Evolutionary conservation across 441 rosid genomes (phyloP).

Genomic region (Erodium texanum): DNA sequence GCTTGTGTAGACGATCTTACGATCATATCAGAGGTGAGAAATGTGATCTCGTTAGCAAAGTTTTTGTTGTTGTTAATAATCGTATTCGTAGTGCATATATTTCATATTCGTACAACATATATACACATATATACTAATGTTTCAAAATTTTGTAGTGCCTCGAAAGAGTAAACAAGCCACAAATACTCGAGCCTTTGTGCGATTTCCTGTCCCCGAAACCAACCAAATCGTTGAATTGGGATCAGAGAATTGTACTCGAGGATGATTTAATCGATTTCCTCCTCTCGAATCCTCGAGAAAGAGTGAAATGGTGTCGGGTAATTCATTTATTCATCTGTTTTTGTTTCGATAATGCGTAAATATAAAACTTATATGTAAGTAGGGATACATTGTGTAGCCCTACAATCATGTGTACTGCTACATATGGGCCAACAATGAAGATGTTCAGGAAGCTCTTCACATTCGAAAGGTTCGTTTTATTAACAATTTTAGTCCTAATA

Average conservation of each 20-base stretch:
- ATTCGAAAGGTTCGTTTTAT: conserved; percentile 25
- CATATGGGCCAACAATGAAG: conserved; percentile 26
- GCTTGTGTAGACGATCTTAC: conserved; percentile 19
- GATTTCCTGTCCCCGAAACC: conserved; percentile 4
- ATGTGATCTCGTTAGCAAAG: too few relatives aligned
- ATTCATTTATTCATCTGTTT: neutral
- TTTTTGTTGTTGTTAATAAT: too few relatives aligned
- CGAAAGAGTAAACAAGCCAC: conserved; percentile 5
- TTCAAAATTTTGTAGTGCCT: conserved; percentile 12
- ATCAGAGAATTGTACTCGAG: neutral
- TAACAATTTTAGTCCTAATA: too few relatives aligned
- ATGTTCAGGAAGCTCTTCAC: conserved; percentile 28
- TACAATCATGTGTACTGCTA: conserved; percentile 15
- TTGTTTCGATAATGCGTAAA: neutral
- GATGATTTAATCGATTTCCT: conserved; percentile 4
- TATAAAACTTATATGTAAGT: neutral
- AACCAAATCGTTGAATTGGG: conserved; percentile 6
- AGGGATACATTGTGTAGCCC: too few relatives aligned
- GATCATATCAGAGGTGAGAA: conserved; percentile 20
- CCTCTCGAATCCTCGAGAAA: neutral
- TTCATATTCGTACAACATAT: too few relatives aligned
- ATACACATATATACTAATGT: too few relatives aligned
- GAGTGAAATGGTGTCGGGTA: conserved; percentile 30
- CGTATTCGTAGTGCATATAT: too few relatives aligned
- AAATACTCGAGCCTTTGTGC: conserved; percentile 27